Evolutionary conservation across 2,329 filamentous ascomycete genomes (phyloP), one percentile per base, ranked within the genome.

Genomic region (Alternaria solani): DNA sequence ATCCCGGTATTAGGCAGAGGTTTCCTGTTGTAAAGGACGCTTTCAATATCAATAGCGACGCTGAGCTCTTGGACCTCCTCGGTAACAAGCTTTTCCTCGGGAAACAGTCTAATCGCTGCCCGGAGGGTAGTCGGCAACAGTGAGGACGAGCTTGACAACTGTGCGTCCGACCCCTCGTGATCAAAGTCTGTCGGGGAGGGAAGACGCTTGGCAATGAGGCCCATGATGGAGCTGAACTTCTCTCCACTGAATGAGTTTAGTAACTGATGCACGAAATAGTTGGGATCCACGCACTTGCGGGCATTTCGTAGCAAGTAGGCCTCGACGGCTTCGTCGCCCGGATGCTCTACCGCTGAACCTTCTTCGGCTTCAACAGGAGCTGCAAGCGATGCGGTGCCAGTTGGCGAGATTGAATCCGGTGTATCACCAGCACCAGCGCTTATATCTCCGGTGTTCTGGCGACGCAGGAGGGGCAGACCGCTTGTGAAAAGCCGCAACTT

Each of bases 11-110:
- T 57, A 7, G 51, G 44, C 38, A 71, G 62, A 26, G 55, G 14
- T 16, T 55, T 60, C 5, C 65, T 64, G 34, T 73, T 69, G 57
- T 76, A 66, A 5, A 73, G 54, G 11, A 67, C 63, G 11, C 72
- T 75, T 44, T 74, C 69, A 6, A 75, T 57, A 44, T 78, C 75
- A 5, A 79, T 61, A 12, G 73, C 68, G n/a, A 76, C 63, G 62
- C 68, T 71, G 25, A 78, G 59, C 2, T 74, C 65, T 57, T 74
- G 65, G 8, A 57, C 32, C 2, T 63, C 62, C 1, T 67, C 48
- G 2, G 62, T 57, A 28, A 79, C 62, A 9, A 69, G 20, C 42
- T 65, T 66, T 2, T 56, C 51, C 28, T 75, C 65, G 2, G 73
- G 62, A 5, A 72, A 66, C 4, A 75, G 41, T 16, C 57, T 69